Conservation (phyloP, 108 stramenopile species). For the Fragilariopsis cylindrus region DNA sequence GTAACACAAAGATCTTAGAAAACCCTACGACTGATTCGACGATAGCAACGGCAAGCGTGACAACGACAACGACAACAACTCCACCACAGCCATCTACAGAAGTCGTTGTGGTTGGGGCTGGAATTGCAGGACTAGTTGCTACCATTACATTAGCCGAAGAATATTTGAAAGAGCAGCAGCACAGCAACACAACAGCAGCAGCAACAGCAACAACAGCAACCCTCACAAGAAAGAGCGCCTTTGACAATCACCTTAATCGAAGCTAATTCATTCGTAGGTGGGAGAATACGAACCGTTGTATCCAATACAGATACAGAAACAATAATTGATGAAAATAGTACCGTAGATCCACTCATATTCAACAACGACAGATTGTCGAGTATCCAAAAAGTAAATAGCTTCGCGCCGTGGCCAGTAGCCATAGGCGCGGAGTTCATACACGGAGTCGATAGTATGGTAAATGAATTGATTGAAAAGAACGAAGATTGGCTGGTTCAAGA, state of each 20-base stretch:
- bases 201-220: slow-evolving; percentile 20
- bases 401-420: slow-evolving; percentile 35
- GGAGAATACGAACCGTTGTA: slow-evolving; percentile 39
- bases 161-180: slow-evolving; percentile 6
- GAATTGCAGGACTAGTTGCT: slow-evolving; percentile 21
- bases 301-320: neutral
- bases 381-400: slow-evolving; percentile 6
- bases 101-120: slow-evolving; percentile 24
- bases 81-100: too few relatives aligned
- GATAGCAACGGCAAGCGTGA: too few relatives aligned
- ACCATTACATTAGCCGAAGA: slow-evolving; percentile 20
- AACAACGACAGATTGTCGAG: neutral
- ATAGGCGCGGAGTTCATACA: slow-evolving; percentile 47
- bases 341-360: slow-evolving; percentile 12
- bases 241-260: slow-evolving; percentile 31
- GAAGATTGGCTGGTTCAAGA: slow-evolving; percentile 18
- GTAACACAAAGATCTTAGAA: too few relatives aligned
- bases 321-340: neutral
- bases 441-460: slow-evolving; percentile 27
- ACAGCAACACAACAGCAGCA: slow-evolving; percentile 8
- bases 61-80: too few relatives aligned
- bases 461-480: slow-evolving; percentile 21
- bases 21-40: too few relatives aligned
- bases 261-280: slow-evolving; percentile 34
- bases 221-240: slow-evolving; percentile 1